phyloP scores from a whole-genome alignment of 306 rosid genomes.

The Echinosophora koreensis region DNA sequence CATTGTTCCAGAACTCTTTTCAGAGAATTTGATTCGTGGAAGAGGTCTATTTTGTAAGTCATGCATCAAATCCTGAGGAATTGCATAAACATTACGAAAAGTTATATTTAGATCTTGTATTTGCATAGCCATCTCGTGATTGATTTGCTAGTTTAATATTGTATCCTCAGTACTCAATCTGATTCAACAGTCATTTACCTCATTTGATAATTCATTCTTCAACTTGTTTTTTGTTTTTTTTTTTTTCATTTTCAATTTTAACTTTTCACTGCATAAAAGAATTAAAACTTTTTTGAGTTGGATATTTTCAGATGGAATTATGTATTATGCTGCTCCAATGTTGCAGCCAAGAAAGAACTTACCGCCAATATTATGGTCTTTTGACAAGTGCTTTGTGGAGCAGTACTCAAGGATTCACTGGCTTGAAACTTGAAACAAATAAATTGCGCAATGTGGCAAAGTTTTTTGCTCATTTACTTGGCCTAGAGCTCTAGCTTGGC shows the following conservation, averaged over 20 bases:
- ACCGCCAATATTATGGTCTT: slow-evolving; percentile 88
- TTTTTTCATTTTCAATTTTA: neutral
- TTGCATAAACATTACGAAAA: slow-evolving; percentile 40
- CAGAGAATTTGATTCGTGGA: no score
- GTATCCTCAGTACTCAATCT: neutral
- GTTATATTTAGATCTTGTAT: neutral
- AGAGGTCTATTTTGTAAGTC: no score
- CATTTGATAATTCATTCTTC: neutral
- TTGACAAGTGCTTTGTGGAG: slow-evolving; percentile 88
- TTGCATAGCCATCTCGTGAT: neutral
- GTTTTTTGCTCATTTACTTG: slow-evolving; percentile 90
- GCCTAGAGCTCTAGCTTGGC: slow-evolving; percentile 95
- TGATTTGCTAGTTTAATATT: neutral
- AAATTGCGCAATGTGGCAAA: slow-evolving; percentile 83
- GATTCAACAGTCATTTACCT: neutral
- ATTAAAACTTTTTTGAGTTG: neutral
- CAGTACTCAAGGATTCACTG: slow-evolving; percentile 91
- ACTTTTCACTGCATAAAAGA: slow-evolving; percentile 13
- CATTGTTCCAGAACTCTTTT: no score
- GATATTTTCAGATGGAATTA: slow-evolving; percentile 67
- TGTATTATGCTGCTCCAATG: slow-evolving; percentile 88
- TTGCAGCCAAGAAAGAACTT: slow-evolving; percentile 93
- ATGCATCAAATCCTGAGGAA: slow-evolving; percentile 38
- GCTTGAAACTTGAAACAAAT: slow-evolving; percentile 90
- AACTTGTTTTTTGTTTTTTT: no score